Conservation (phyloP, 257 asterid genomes). For the Solanum chiquidenum region DNA sequence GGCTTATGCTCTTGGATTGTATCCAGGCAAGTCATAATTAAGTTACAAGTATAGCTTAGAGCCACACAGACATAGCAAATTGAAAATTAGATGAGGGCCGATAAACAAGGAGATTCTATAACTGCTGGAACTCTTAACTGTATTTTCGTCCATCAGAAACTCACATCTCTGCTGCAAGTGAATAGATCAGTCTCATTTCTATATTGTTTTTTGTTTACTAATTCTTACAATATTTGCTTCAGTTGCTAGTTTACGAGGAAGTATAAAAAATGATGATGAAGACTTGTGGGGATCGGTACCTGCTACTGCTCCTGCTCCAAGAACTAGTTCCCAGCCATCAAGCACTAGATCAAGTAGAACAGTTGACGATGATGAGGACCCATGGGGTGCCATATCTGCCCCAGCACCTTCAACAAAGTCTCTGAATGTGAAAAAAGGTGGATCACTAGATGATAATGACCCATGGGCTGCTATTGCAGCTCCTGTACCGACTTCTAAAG, state of each 20-base stretch:
- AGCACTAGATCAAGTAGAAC: constrained; percentile 23
- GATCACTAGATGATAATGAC: constrained; percentile 19
- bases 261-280: constrained; percentile 43
- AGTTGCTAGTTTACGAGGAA: constrained; percentile 54
- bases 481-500: constrained; percentile 58
- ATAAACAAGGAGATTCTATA: not conserved
- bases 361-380: constrained; percentile 43
- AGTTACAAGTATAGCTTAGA: not conserved
- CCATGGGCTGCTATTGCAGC: constrained; percentile 52
- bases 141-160: not conserved
- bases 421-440: constrained; percentile 1
- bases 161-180: not conserved
- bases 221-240: constrained; percentile 16
- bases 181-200: not conserved
- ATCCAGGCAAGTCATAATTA: not conserved
- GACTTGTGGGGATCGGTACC: constrained; percentile 50
- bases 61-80: not conserved
- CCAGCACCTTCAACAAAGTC: constrained; percentile 39
- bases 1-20: not conserved
- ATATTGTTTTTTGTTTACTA: not conserved
- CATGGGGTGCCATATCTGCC: constrained; percentile 44
- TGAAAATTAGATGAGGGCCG: not conserved
- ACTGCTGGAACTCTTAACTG: not conserved
- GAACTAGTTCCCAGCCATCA: constrained; percentile 16
- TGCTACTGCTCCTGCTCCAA: constrained; percentile 29